Evolutionary conservation across 1,284 basidiomycete genomes (phyloP).

Genomic region (Anthracocystis setariae): DNA sequence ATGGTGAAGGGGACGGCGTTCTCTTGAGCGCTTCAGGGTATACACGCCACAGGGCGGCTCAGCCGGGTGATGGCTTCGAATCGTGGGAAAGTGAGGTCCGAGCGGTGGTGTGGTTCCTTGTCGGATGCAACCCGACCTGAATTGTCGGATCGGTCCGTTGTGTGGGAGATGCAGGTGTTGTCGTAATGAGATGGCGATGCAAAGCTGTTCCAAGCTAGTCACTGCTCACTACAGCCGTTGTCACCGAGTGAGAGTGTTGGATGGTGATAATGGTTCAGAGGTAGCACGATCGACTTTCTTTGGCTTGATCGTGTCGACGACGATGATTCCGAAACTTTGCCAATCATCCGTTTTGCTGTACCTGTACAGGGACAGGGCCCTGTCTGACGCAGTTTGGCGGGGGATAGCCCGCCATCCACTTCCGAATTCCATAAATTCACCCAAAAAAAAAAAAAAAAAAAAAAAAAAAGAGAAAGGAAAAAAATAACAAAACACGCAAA

Average conservation of each 20-base stretch:
- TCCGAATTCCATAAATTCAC: conserved; percentile 26
- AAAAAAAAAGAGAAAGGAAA: background rate
- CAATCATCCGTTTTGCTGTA: conserved; percentile 9
- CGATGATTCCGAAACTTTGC: conserved; percentile 15
- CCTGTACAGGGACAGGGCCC: background rate
- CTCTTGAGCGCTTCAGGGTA: background rate
- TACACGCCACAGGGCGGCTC: background rate
- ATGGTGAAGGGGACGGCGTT: background rate
- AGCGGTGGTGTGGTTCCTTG: background rate
- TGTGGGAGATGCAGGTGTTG: background rate
- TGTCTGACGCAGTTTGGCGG: conserved; percentile 1
- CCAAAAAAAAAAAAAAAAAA: background rate
- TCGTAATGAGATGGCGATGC: background rate
- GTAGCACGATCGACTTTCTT: conserved; percentile 1
- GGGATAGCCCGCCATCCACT: conserved; percentile 8
- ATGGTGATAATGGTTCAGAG: no score
- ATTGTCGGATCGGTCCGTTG: background rate
- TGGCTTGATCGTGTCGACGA: conserved; percentile 21
- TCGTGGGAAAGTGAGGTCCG: background rate
- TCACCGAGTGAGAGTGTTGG: no score
- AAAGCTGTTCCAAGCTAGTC: no score
- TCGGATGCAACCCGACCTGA: background rate
- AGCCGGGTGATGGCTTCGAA: background rate
- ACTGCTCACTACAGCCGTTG: no score
- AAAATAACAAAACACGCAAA: no score